Evolutionary conservation across 2,329 filamentous ascomycete species (phyloP).

Genomic region (Coniochaeta sp.): DNA sequence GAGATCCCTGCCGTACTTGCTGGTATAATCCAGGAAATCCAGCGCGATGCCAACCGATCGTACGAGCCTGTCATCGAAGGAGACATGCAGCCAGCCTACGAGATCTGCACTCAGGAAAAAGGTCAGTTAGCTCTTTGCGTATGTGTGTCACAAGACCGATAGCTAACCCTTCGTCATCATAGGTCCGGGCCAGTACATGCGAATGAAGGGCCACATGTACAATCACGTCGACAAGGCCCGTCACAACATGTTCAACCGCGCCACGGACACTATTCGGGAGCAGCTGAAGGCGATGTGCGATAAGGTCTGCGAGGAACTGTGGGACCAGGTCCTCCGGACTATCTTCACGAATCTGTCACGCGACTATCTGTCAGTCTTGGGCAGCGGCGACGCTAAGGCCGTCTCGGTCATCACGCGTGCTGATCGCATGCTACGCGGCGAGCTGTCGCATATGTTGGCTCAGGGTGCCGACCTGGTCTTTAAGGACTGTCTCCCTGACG

Average conservation of each 20-base stretch:
- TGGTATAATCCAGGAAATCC: slow-evolving; percentile 9
- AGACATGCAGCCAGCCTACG: slow-evolving; percentile 15
- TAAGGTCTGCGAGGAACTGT: background rate
- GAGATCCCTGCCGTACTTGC: slow-evolving; percentile 8
- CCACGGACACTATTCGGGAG: slow-evolving; percentile 11
- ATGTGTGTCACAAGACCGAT: background rate
- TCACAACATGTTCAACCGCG: slow-evolving; percentile 13
- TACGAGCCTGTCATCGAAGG: slow-evolving; percentile 14
- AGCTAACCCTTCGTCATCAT: background rate
- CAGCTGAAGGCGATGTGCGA: slow-evolving; percentile 11
- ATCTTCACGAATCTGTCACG: slow-evolving; percentile 2
- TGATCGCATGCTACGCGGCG: slow-evolving; percentile 11
- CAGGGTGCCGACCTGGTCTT: background rate
- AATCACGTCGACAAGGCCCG: slow-evolving; percentile 10
- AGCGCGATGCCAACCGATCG: slow-evolving; percentile 15
- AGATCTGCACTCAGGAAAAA: slow-evolving; percentile 9
- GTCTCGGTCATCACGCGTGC: slow-evolving; percentile 4
- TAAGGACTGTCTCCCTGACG: background rate
- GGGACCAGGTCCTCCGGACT: background rate
- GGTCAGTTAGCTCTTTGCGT: slow-evolving; percentile 4
- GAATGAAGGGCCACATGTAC: slow-evolving; percentile 18
- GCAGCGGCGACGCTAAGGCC: slow-evolving; percentile 3
- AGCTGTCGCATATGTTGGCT: slow-evolving; percentile 7
- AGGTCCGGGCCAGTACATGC: slow-evolving; percentile 14
- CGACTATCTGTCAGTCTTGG: slow-evolving; percentile 12